Percentiles rank a stretch among this genome's conserved stretches.
Conservation (phyloP, 148 eudicot genomes). For the Diospyros lotus region DNA sequence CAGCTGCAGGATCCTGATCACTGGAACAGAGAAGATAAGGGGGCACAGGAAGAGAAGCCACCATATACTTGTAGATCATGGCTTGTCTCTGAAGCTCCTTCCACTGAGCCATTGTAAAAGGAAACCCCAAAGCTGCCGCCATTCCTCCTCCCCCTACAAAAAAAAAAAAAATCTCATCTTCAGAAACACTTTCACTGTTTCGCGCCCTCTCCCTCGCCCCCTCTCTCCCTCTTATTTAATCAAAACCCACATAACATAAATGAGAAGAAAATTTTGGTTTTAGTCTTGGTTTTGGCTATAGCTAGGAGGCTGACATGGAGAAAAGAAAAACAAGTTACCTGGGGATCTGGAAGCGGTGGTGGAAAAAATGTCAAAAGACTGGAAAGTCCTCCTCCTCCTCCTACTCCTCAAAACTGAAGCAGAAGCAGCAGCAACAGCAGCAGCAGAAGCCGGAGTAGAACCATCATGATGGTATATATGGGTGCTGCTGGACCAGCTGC, state of each 20-base stretch:
- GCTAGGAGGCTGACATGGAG: not conserved
- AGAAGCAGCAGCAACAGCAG: not conserved
- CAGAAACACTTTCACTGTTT: not conserved
- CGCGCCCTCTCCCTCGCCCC: no score
- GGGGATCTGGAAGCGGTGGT: constrained; percentile 36
- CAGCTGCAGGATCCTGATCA: constrained; percentile 1
- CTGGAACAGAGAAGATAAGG: constrained; percentile 54
- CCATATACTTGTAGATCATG: constrained; percentile 73
- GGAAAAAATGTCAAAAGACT: constrained; percentile 42
- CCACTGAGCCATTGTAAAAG: constrained; percentile 76
- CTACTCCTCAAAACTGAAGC: no score
- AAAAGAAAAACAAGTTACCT: constrained; percentile 26
- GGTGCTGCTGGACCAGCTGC: not conserved
- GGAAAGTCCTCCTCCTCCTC: constrained; percentile 14
- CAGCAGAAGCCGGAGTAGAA: not conserved
- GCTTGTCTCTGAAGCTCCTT: constrained; percentile 82
- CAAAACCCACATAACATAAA: no score
- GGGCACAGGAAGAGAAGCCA: constrained; percentile 68
- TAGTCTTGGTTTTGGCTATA: no score
- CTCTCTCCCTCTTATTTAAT: no score
- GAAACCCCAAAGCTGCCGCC: constrained; percentile 44
- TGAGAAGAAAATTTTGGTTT: no score
- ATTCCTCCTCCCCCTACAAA: constrained; percentile 27
- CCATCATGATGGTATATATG: constrained; percentile 10
- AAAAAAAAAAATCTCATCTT: not conserved